Evolutionary conservation across 202 grass and related monocot genomes (phyloP), one percentile per base, ranked within the genome.

Genomic region (Cymbopogon flexuosus): DNA sequence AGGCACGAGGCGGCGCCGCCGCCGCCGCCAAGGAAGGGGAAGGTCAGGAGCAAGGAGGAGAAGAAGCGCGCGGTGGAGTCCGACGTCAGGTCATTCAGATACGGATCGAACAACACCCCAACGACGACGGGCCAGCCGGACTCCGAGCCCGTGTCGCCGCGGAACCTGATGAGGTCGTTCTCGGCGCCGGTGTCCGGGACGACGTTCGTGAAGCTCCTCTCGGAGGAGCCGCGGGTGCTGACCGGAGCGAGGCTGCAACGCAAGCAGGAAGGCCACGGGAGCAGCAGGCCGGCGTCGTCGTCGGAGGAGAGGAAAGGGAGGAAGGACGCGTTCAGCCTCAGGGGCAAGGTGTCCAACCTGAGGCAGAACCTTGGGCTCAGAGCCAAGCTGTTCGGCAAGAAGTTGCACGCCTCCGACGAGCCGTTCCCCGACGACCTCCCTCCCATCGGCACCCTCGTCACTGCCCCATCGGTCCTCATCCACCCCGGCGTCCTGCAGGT

Each of bases 141-240:
- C 27, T 81, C 70, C 2, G 82, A 69, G 29, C 35, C 62, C 1
- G 84, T 42, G 15, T 93, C 90, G 10, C 90, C 92, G 8, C 91
- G 85, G 37, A 96, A 91, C 62, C 87, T 99, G 3, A 57, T 93
- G 76, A 91, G 96, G 78, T 99, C 96, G 19, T 87, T 90, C 81
- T 99, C 96, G 21, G 96, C 92, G 60, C 96, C 96, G 49, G 92
- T 93, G 56, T 93, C 92, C 11, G 85, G 92, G 68, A 87, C 90
- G 18, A 80, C 85, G 49, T 95, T 95, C 74, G 88, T 86, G 70
- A 99, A 99, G 87, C 87, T 90, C 45, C 90, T 96, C 8, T 78
- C 85, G 19, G 92, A 96, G 73, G 96, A 99, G 70, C 88, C 83
- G 0, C 60, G 85, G 41, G 86, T 86, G 40, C 76, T 84, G 18